Conservation (phyloP, 306 rosid genomes). For the Echinosophora koreensis region DNA sequence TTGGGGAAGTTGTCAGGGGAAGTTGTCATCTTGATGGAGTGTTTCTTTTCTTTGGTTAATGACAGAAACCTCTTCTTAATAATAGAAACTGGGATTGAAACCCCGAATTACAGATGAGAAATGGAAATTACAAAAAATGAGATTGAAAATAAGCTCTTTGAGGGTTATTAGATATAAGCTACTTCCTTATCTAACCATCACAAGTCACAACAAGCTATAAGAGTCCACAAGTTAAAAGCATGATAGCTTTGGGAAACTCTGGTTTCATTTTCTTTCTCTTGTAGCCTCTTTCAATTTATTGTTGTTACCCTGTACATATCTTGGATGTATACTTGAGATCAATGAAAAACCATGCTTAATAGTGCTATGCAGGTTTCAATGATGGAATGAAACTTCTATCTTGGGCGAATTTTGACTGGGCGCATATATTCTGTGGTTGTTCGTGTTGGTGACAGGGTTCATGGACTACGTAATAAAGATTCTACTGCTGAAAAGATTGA, state of each 20-base stretch:
- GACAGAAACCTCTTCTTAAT: not conserved
- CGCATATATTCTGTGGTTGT: conserved; percentile 79
- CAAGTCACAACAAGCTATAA: conserved; percentile 21
- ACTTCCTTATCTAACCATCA: conserved; percentile 1
- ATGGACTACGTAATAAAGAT: conserved; percentile 79
- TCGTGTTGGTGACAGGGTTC: conserved; percentile 91
- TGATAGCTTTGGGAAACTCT: conserved; percentile 24
- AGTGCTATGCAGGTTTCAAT: conserved; percentile 87
- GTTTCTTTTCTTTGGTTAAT: conserved; percentile 19
- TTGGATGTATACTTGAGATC: conserved; percentile 42
- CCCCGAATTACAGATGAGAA: not conserved
- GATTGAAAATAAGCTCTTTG: not conserved
- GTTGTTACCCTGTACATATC: not conserved
- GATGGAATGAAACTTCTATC: conserved; percentile 95
- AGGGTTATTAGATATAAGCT: not conserved
- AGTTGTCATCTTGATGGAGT: conserved; percentile 32
- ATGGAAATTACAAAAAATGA: not conserved
- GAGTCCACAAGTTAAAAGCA: not conserved
- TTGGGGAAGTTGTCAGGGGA: conserved; percentile 16
- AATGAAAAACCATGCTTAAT: conserved; percentile 55
- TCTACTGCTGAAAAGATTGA: conserved; percentile 82
- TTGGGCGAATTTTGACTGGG: conserved; percentile 94
- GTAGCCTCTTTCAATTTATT: conserved; percentile 5
- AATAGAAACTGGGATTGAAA: not conserved
- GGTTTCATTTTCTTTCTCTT: conserved; percentile 39